Base-by-base conservation (phyloP, 2,329 filamentous ascomycete genomes). In the Clarireedia paspali region DNA sequence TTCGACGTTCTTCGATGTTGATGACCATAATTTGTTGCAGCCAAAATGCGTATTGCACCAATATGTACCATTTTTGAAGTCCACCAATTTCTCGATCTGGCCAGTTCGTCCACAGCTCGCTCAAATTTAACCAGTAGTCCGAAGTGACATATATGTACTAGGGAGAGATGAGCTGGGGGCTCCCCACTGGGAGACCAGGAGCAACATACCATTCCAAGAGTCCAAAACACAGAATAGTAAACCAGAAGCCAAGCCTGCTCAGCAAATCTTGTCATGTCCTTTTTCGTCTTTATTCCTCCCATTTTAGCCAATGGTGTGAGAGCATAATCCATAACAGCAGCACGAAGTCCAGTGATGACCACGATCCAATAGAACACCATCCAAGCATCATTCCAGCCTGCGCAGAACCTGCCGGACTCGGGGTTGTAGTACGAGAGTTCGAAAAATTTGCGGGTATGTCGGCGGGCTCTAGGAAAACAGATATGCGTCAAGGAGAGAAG, bases 21-120 rank as follows among this genome's bases (percentile, higher is more conserved):
- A 97, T 89, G 57, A 96, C 89, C 34, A 96, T 77, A 62, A 97
- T 88, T 73, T 96, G 91, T 74, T 97, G 92, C 48, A 96, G 72
- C 87, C 90, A 96, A 72, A 96, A 97, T 24, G 87, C 85, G 73
- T 91, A 88, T 70, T 97, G 91, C 14, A 86, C 85, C 34, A 99
- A 78, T 66, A 95, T 89, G 72, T 99, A 99, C 71, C 82, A 84
- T 75, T 97, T 97, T 74, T 88, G 83, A 12, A 89, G 71, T 7
- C 85, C 84, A 15, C 77, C 76, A 57, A 95, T 77, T 67, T 94
- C 85, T 50, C 91, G 83, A 63, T 82, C 79, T 0, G 94, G 94
- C 85, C 89, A 97, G 67, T 85, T 78, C 34, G 83, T 82, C 91
- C 92, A 99, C 45, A 97, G 78, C 57, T 87, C 84, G 59, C 77